phyloP scores from a whole-genome alignment of 169 alveolate genomes.

The Plasmodium sp. region DNA sequence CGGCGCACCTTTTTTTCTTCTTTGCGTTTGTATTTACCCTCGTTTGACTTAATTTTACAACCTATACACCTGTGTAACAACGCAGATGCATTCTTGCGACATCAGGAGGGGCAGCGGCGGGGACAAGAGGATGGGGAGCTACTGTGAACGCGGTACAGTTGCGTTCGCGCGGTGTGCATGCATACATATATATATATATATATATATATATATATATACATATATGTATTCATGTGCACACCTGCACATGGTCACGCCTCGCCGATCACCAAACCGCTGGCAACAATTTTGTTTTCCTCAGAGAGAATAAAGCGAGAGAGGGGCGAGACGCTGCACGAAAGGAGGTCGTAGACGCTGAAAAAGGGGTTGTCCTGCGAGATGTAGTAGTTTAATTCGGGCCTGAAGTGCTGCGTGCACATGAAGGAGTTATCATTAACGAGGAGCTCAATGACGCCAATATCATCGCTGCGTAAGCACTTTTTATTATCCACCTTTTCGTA shows the following conservation, averaged over 20 bases:
- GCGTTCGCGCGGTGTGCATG: neutral
- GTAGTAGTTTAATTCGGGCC: slow-evolving; percentile 39
- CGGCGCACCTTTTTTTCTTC: neutral
- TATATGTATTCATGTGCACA: neutral
- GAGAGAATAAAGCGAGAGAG: slow-evolving; percentile 71
- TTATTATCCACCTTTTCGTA: slow-evolving; percentile 39
- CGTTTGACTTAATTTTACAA: neutral
- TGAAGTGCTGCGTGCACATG: slow-evolving; percentile 37
- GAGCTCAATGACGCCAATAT: slow-evolving; percentile 53
- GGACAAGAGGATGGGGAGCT: slow-evolving; percentile 13
- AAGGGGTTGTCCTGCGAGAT: slow-evolving; percentile 39
- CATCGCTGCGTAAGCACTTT: slow-evolving; percentile 65
- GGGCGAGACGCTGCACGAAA: slow-evolving; percentile 51
- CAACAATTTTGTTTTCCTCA: slow-evolving; percentile 70
- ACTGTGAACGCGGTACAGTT: slow-evolving; percentile 21
- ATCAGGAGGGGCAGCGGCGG: slow-evolving; percentile 12
- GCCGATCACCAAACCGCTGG: slow-evolving; percentile 58
- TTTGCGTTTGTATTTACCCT: neutral
- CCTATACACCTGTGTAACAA: neutral
- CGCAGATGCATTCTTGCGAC: slow-evolving; percentile 8
- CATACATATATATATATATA: neutral
- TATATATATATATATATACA: neutral
- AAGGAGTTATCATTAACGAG: slow-evolving; percentile 38
- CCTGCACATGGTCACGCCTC: neutral
- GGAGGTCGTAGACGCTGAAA: slow-evolving; percentile 60